phyloP scores from a whole-genome alignment of 176 grass and related monocot species.

The Microstegium vimineum region DNA sequence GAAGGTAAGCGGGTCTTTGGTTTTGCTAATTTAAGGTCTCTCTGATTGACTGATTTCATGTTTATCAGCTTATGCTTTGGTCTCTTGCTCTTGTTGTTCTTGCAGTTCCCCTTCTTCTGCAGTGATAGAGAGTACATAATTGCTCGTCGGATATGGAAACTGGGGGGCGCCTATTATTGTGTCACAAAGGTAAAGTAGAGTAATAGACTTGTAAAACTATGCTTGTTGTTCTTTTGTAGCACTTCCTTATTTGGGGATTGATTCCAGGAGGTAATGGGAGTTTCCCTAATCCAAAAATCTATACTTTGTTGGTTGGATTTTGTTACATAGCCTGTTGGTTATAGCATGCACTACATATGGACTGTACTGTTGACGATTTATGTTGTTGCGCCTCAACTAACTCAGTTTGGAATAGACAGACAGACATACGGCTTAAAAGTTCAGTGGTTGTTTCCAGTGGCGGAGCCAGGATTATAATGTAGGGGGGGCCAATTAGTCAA shows the following conservation, averaged over 20 bases:
- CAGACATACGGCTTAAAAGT: background rate
- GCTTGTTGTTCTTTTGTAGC: background rate
- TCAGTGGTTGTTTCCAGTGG: no score
- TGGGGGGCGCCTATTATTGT: conserved; percentile 64
- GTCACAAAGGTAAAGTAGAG: conserved; percentile 89
- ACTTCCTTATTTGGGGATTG: background rate
- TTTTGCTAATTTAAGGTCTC: background rate
- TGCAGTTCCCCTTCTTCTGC: conserved; percentile 94
- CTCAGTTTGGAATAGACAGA: no score
- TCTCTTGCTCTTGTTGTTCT: background rate
- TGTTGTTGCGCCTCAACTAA: no score
- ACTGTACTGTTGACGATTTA: no score
- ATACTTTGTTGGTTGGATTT: background rate
- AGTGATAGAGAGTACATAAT: conserved; percentile 94
- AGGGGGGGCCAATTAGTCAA: no score
- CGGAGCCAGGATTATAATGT: no score
- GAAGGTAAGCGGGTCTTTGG: conserved; percentile 35
- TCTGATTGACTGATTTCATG: background rate
- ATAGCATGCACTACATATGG: background rate
- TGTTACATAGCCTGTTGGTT: background rate
- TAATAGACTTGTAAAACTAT: background rate
- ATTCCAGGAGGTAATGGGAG: background rate
- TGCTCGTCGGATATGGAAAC: conserved; percentile 81
- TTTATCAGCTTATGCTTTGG: background rate
- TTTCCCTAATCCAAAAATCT: background rate